Conservation (phyloP, 108 stramenopile genomes). For the Nitzschia palea region DNA sequence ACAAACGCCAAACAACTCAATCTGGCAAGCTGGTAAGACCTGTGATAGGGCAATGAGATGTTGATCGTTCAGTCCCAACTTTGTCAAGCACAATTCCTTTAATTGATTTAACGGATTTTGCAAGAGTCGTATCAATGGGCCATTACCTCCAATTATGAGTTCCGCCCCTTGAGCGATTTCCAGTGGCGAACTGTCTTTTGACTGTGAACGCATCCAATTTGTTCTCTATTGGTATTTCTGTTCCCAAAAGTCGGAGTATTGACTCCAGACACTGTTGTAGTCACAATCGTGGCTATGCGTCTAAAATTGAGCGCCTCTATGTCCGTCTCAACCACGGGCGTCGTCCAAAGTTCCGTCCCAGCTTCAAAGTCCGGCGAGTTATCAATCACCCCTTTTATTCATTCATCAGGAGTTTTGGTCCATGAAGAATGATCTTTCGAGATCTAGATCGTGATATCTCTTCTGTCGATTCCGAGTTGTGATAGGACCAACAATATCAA, state of each 20-base stretch:
- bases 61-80: constrained; percentile 61
- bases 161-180: background rate
- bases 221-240: background rate
- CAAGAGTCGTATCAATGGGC: no score
- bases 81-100: constrained; percentile 77
- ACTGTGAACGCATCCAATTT: background rate
- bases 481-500: no score
- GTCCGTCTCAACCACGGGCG: constrained; percentile 41
- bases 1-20: no score
- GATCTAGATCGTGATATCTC: background rate
- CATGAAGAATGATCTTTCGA: background rate
- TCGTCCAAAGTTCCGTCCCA: constrained; percentile 77
- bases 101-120: constrained; percentile 68
- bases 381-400: constrained; percentile 15
- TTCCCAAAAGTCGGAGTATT: constrained; percentile 52
- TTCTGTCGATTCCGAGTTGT: background rate
- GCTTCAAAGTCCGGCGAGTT: constrained; percentile 65
- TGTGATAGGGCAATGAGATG: no score
- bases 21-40: no score
- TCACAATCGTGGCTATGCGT: constrained; percentile 59
- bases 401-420: background rate
- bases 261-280: constrained; percentile 75
- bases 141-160: no score
- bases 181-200: background rate
- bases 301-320: constrained; percentile 15